Conservation (phyloP, 805 yeast species). For the Brettanomyces naardenensis region DNA sequence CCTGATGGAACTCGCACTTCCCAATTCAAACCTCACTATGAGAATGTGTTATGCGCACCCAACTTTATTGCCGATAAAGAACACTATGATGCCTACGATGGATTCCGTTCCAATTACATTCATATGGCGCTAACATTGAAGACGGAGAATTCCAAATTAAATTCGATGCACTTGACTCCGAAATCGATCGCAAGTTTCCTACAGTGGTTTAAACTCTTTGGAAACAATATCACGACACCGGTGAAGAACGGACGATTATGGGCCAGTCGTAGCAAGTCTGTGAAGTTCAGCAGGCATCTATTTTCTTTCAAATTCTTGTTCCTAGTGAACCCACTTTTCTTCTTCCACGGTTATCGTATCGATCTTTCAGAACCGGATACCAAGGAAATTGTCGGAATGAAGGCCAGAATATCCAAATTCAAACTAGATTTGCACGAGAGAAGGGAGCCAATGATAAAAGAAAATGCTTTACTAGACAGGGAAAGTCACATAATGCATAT, state of each 20-base stretch:
- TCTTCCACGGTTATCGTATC: constrained; percentile 61
- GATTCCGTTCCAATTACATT: constrained; percentile 70
- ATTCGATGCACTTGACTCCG: constrained; percentile 71
- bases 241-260: constrained; percentile 67
- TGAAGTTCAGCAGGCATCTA: constrained; percentile 69
- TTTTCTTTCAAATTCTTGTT: constrained; percentile 73
- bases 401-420: constrained; percentile 47
- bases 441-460: constrained; percentile 38
- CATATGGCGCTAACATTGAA: constrained; percentile 56
- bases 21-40: constrained; percentile 48
- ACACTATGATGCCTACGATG: constrained; percentile 67
- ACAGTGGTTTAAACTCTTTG: constrained; percentile 77
- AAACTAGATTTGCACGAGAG: constrained; percentile 57
- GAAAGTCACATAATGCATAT: constrained; percentile 46
- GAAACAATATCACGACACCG: constrained; percentile 70
- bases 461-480: constrained; percentile 40
- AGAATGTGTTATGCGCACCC: constrained; percentile 48
- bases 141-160: constrained; percentile 31
- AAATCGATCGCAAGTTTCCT: constrained; percentile 55
- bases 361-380: constrained; percentile 33
- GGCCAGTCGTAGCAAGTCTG: constrained; percentile 42
- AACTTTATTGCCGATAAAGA: constrained; percentile 30
- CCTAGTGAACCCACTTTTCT: constrained; percentile 57
- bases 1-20: constrained; percentile 30
- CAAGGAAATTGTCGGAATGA: constrained; percentile 53